Conservation (phyloP, 2,329 filamentous ascomycete genomes). For the Phyllosticta citriasiana region DNA sequence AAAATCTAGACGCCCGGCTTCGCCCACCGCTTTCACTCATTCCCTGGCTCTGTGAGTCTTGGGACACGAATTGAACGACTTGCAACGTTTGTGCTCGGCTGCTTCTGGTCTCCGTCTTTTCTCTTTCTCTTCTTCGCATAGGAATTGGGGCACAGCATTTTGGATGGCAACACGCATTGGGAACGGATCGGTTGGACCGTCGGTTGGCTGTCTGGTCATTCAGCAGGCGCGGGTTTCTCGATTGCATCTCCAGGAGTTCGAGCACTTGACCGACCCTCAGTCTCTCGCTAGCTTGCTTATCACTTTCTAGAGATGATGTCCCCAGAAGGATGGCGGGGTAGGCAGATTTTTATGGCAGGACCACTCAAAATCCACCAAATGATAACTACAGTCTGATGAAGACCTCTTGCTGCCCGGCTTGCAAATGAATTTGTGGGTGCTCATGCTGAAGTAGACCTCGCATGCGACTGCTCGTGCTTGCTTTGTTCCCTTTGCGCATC, state of each 20-base stretch:
- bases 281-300: background rate
- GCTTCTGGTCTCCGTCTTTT: background rate
- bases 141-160: background rate
- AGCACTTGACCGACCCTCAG: background rate
- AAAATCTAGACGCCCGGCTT: slow-evolving; percentile 5
- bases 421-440: no score
- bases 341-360: no score
- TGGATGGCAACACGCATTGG: background rate
- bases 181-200: background rate
- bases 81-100: background rate
- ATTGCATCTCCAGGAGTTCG: background rate
- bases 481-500: no score
- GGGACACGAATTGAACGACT: background rate
- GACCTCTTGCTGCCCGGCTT: no score
- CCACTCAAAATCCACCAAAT: background rate
- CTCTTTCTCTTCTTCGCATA: background rate
- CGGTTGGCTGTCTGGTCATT: background rate
- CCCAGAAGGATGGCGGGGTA: background rate
- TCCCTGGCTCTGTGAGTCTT: background rate
- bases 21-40: background rate
- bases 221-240: background rate
- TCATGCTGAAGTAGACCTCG: no score
- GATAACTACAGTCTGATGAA: no score
- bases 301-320: background rate
- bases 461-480: no score